Conservation (phyloP, 495 filamentous ascomycete species). For the Annulohypoxylon bovei region DNA sequence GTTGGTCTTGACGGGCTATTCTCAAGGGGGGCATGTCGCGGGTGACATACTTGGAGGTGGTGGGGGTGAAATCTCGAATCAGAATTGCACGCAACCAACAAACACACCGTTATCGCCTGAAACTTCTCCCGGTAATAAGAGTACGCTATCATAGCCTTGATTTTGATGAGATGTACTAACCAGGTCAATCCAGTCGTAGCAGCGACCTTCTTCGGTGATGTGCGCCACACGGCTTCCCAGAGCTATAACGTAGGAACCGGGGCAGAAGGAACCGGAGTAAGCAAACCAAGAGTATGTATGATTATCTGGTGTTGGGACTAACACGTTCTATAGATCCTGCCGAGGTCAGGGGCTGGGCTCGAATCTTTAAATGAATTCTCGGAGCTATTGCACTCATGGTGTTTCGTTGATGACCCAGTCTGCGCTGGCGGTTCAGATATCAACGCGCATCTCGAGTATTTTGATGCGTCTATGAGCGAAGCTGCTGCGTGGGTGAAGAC, state of each 20-base stretch:
- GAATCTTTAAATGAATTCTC: not conserved
- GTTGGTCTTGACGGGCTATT: not conserved
- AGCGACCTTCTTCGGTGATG: not conserved
- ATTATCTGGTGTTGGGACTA: not conserved
- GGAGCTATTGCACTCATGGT: not conserved
- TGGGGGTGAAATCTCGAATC: not conserved
- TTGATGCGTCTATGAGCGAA: not conserved
- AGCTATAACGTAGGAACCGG: slow-evolving; percentile 3
- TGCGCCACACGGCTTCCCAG: slow-evolving; percentile 1
- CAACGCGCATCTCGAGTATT: not conserved
- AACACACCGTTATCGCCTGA: not conserved
- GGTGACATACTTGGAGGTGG: not conserved
- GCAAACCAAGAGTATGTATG: not conserved
- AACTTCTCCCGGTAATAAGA: not conserved
- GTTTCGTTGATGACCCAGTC: slow-evolving; percentile 1
- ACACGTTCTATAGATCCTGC: not conserved
- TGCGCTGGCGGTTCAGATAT: not conserved
- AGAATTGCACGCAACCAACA: not conserved
- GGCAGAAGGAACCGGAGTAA: not conserved
- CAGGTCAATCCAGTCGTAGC: not conserved
- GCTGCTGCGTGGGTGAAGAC: not conserved
- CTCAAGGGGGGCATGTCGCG: not conserved
- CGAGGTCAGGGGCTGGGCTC: not conserved
- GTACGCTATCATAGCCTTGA: not conserved
- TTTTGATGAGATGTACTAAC: not conserved